Base-by-base conservation (phyloP, 2,329 filamentous ascomycete genomes). In the Metarhizium sp. region DNA sequence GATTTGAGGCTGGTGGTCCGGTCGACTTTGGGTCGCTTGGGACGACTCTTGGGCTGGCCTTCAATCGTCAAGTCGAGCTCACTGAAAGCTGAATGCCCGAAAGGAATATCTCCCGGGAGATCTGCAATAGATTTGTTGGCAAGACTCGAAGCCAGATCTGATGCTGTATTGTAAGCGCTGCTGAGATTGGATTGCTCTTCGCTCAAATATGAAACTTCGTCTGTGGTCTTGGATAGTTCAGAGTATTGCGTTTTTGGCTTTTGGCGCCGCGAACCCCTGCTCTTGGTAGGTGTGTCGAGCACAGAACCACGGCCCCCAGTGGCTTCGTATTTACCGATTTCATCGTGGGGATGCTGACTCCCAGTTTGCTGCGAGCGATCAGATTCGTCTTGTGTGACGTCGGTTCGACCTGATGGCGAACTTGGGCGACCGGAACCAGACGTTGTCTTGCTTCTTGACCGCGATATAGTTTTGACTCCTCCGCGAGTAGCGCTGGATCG, bases 71-170 rank as follows among this genome's bases (percentile, higher is more conserved):
- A 66, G 53, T 85, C 82, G 6, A 86, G 71, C 61, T 82, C 81
- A 60, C 81, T 86, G 60, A 86, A 86, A n/a, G 83, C 83, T 18
- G 83, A 86, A 59, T 80, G 80, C 6, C 83, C 83, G 64, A 85
- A 78, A 0, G 82, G 82, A 51, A 86, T 84, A 13, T 86, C 82
- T 10, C 70, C 71, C 2, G 69, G 64, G 14, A 73, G 80, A 42
- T 85, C 81, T 16, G 80, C 80, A 38, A 85, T 64, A 2, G 79
- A 78, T 59, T 81, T 81, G 38, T 73, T 75, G 4, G 76, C 61
- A 10, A 72, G 58, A 50, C 67, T 71, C 2, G 71, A 71, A 3
- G 65, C 67, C 4, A 71, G 48, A 16, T 72, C 70, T 4, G 68
- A 72, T 4, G 58, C 59, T 6, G 63, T 62, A 1, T 66, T 57